Evolutionary conservation across 2,329 filamentous ascomycete genomes (phyloP), one percentile per base, ranked within the genome.

Genomic region (Claviceps sp.): DNA sequence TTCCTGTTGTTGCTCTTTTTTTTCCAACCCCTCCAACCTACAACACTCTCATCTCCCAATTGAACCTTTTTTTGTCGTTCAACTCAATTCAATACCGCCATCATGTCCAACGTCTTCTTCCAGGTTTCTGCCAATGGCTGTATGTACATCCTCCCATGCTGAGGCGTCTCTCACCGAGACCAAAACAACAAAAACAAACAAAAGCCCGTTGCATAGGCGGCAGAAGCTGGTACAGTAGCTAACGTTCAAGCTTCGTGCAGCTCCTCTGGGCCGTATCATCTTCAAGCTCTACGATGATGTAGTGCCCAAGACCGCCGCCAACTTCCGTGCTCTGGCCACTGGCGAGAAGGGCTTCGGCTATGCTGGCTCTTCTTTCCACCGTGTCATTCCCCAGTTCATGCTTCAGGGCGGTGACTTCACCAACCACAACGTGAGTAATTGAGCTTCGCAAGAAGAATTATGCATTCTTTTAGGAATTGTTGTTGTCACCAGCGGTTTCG

Each of bases 401-500:
- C 84, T 95, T 63, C 88, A 95, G 80, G 89, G 88, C 70, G 88
- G 88, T 81, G 88, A 95, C 79, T 94, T 94, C 77, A 94, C 88
- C 73, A 86, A 86, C 67, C 82, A 82, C 67, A 94, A 94, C 73
- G 89, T 95, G 77, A 37, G 53, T 50, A 22, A 34, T 34, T 34
- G 30, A 30, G 3, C 26, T 30, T 30, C 9, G 26, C 1, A 11
- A 34, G 30, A 34, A 34, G 1, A 11, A 11, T 34, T 4, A 11
- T 11, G 30, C 9, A 11, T 11, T 34, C 1, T 34, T 11, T 34
- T 4, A 11, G 9, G 9, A 34, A 34, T 11, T 11, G 9, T 11
- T 34, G 9, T 9, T 11, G 30, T 34, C 30, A 34, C 30, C 9
- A 34, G 30, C 30, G 9, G 30, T 11, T 34, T 11, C 9, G 9